Evolutionary conservation across 2,329 filamentous ascomycete genomes (phyloP).

Genomic region (Ophiostoma piceae): DNA sequence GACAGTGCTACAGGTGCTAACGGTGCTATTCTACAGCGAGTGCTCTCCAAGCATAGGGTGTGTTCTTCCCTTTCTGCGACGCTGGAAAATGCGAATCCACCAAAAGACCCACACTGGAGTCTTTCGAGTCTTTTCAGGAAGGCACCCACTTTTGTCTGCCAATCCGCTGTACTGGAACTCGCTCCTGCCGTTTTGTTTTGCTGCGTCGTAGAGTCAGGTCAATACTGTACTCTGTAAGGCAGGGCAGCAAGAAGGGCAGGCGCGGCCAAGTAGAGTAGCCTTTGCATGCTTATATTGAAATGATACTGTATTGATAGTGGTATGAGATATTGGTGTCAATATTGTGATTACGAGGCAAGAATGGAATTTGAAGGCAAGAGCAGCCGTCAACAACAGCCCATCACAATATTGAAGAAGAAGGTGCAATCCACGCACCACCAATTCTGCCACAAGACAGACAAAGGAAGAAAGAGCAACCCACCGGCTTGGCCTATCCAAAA

Average conservation of each 20-base stretch:
- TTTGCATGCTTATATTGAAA: not conserved
- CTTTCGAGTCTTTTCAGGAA: slow-evolving; percentile 3
- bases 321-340: not conserved
- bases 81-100: not conserved
- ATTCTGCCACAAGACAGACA: not conserved
- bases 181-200: slow-evolving; percentile 20
- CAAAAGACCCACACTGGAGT: slow-evolving; percentile 1
- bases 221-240: slow-evolving; percentile 4
- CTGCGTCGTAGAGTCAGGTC: slow-evolving; percentile 2
- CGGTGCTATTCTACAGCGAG: not conserved
- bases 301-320: not conserved
- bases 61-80: not conserved
- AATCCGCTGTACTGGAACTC: slow-evolving; percentile 22
- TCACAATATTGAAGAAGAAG: not conserved
- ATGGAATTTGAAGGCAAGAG: not conserved
- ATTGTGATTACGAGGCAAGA: not conserved
- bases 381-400: not conserved
- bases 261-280: not conserved
- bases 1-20: not conserved
- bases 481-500: not conserved
- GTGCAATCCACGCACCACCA: not conserved
- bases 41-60: not conserved
- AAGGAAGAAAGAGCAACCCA: slow-evolving; percentile 6
- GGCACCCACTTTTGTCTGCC: slow-evolving; percentile 20
- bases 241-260: not conserved